Conservation (phyloP, 2,329 filamentous ascomycete species). For the Colletotrichum tanaceti region DNA sequence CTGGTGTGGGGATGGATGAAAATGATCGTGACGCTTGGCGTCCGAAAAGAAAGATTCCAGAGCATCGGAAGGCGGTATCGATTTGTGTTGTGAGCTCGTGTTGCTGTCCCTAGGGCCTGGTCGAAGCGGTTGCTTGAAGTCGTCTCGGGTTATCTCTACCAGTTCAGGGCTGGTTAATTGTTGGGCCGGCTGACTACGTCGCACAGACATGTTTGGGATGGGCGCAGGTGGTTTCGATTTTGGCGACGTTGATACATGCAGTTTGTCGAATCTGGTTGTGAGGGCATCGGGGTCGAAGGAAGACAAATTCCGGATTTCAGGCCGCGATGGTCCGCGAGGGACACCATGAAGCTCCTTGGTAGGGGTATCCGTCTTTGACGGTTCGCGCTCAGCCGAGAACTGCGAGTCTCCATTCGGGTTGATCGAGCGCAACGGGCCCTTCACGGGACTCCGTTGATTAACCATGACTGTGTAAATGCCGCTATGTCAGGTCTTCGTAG, state of each 20-base stretch:
- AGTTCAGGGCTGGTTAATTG: conserved; percentile 30
- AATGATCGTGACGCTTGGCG: conserved; percentile 29
- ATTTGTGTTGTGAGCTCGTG: conserved; percentile 29
- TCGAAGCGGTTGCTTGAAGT: conserved; percentile 20
- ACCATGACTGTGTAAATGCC: conserved; percentile 53
- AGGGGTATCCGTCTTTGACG: conserved; percentile 10
- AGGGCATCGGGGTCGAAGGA: conserved; percentile 38
- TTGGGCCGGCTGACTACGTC: conserved; percentile 19
- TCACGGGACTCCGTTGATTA: conserved; percentile 60
- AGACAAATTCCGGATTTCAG: conserved; percentile 26
- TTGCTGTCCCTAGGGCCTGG: conserved; percentile 21
- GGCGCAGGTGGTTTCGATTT: conserved; percentile 21
- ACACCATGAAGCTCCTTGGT: conserved; percentile 31
- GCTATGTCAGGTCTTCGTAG: background rate
- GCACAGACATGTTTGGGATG: conserved; percentile 14
- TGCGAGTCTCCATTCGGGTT: conserved; percentile 48
- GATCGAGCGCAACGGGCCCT: conserved; percentile 56
- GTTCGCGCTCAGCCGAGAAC: conserved; percentile 45
- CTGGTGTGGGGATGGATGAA: conserved; percentile 40
- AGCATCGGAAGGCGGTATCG: conserved; percentile 37
- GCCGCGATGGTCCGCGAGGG: conserved; percentile 47
- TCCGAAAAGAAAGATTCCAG: conserved; percentile 41
- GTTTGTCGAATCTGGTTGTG: conserved; percentile 36
- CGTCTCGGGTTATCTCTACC: conserved; percentile 36
- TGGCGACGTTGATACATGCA: conserved; percentile 38